phyloP scores from a whole-genome alignment of 2,329 filamentous ascomycete species.

The Penicillium occitanis region DNA sequence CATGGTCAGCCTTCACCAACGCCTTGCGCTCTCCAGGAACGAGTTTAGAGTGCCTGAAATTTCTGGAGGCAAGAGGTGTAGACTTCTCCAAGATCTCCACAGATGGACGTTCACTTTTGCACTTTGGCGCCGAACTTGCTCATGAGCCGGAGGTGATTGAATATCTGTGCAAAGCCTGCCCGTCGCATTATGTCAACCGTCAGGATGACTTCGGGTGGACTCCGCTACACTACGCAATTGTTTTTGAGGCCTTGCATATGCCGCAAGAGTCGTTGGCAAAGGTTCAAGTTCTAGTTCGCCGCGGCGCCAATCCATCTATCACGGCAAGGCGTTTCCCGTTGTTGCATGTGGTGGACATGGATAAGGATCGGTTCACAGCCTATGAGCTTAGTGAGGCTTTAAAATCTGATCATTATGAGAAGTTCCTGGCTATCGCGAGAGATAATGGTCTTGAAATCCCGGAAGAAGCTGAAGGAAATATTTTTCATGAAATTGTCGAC shows the following conservation, averaged over 20 bases:
- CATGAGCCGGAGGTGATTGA: neutral
- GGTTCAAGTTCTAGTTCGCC: neutral
- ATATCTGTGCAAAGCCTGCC: neutral
- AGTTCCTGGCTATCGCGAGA: neutral
- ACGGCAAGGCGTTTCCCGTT: neutral
- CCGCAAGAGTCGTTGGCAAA: slow-evolving; percentile 11
- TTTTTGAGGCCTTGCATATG: neutral
- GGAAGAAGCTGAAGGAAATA: neutral
- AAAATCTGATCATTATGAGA: neutral
- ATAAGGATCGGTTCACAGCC: neutral
- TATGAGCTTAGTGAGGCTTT: slow-evolving; percentile 8
- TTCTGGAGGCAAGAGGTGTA: neutral
- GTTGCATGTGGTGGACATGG: neutral
- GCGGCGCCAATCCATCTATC: slow-evolving; percentile 2
- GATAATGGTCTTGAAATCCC: neutral
- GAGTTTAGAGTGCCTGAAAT: neutral
- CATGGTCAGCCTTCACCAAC: slow-evolving; percentile 1
- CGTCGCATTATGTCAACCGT: neutral
- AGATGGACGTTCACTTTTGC: slow-evolving; percentile 3
- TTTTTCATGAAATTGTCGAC: neutral
- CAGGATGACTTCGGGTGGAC: slow-evolving; percentile 6
- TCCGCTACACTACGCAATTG: neutral
- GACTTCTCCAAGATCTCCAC: neutral
- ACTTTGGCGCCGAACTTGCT: slow-evolving; percentile 1
- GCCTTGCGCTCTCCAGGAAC: neutral